Percentiles rank a stretch among this genome's conserved stretches.
phyloP scores from a whole-genome alignment of 352 stramenopile species.

The Phytopythium vexans region DNA sequence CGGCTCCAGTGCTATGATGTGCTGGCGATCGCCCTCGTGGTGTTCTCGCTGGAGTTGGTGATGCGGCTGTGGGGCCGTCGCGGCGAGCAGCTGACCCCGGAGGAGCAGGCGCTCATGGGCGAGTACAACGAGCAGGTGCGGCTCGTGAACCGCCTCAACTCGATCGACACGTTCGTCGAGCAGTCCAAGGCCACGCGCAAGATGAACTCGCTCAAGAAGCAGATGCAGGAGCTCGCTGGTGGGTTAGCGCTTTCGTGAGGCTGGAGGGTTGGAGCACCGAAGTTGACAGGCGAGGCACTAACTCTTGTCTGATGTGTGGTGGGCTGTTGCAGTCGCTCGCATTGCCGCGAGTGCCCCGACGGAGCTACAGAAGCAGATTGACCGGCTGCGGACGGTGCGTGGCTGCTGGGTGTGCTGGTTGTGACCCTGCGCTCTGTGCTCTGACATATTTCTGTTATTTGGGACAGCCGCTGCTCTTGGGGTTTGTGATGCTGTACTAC shows the following conservation, averaged over 20 bases:
- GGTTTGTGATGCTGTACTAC: conserved; percentile 53
- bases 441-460: conserved; percentile 5
- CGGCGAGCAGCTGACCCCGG: conserved; percentile 44
- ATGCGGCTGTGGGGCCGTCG: conserved; percentile 56
- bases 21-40: conserved; percentile 54
- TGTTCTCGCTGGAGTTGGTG: conserved; percentile 46
- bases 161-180: conserved; percentile 86
- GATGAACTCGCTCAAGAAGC: conserved; percentile 85
- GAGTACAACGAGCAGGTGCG: conserved; percentile 79
- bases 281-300: neutral
- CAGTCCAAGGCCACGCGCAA: conserved; percentile 82
- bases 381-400: conserved; percentile 68
- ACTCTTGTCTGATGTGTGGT: neutral
- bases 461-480: conserved; percentile 55
- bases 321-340: conserved; percentile 41
- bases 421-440: neutral
- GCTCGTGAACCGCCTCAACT: conserved; percentile 82
- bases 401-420: neutral
- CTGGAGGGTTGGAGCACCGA: neutral
- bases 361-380: conserved; percentile 68
- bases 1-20: conserved; percentile 68
- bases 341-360: conserved; percentile 64
- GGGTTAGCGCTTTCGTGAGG: conserved; percentile 3
- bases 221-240: conserved; percentile 81
- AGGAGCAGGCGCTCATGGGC: conserved; percentile 52